Base-by-base conservation (phyloP, 139 green algal species). In the Dunaliella primolecta region DNA sequence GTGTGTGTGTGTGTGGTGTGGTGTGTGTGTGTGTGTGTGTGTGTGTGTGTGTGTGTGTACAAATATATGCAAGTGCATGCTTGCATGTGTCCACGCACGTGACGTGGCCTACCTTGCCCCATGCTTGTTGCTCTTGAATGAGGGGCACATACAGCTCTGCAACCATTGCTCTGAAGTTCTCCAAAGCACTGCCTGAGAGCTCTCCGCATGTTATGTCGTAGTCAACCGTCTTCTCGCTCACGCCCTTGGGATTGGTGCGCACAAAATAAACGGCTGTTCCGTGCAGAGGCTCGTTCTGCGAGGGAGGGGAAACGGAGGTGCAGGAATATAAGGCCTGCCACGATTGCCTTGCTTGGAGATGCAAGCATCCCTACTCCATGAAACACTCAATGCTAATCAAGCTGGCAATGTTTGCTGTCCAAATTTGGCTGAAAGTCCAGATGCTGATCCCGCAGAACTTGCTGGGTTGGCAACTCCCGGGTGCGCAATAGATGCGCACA, bases 91-190 rank as follows among this genome's bases (percentile, higher is more conserved):
- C 3, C 72, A 3, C 24, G 72, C 72, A 33, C 72, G 29, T 78
- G 76, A 3, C 35, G 38, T 64, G 7, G 7, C 46, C 15, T 37
- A 80, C 34, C 34, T 75, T 75, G 57, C 57, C 34, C 74, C 78
- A 27, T 83, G 83, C 23, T 79, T 82, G 81, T 88, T 96, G 93
- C 57, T 92, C 90, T 75, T 91, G 85, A 55, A 98, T 87, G 25
- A 97, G 87, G 36, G 95, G 95, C 46, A 96, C 64, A 87, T 93
- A 98, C 33, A 98, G 81, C 81, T 98, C 92, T 3, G 86, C 85
- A 1, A 98, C 81, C 31, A 98, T 84, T 15, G 90, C 85, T 21
- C 87, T 85, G 89, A 96, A 94, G 32, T 88, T 92, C 30, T 94
- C 93, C 34, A 98, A 88, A 7, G 93, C 89, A 35, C 79, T 85